These are phyloP conservation scores for Kluyveromyces siamensis DNA, from an alignment of 805 yeast genomes.

Conservation along the genomic window DNA sequence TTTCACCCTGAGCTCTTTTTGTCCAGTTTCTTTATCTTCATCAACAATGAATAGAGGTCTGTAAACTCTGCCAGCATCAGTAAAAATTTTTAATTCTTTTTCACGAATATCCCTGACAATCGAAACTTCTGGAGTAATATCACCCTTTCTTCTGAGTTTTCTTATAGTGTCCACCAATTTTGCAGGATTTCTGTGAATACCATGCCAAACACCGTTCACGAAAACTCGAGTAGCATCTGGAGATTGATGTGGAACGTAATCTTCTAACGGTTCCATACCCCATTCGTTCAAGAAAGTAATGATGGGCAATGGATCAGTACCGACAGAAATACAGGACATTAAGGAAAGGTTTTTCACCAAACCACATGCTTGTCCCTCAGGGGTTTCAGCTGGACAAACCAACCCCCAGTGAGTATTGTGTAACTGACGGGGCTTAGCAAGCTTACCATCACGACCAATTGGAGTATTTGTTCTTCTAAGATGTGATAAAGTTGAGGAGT, in stretches of 20 bases:
- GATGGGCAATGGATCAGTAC: constrained; percentile 94
- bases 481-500: constrained; percentile 97
- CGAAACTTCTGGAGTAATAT: constrained; percentile 91
- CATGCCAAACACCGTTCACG: constrained; percentile 99
- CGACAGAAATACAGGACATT: constrained; percentile 97
- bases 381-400: constrained; percentile 99
- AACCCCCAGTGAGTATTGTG: constrained; percentile 99
- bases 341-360: constrained; percentile 90
- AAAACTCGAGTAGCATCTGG: constrained; percentile 90
- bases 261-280: constrained; percentile 98
- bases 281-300: constrained; percentile 90
- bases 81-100: constrained; percentile 88
- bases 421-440: constrained; percentile 97
- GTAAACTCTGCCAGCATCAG: constrained; percentile 98
- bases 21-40: constrained; percentile 62
- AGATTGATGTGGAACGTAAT: constrained; percentile 85
- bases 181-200: constrained; percentile 96
- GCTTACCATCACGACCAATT: constrained; percentile 97
- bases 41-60: constrained; percentile 93
- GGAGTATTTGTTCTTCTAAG: constrained; percentile 98
- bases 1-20: constrained; percentile 64
- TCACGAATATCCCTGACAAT: constrained; percentile 96
- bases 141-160: constrained; percentile 88
- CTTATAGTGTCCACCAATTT: constrained; percentile 84
- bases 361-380: constrained; percentile 99